phyloP scores from a whole-genome alignment of 208 protist species.

The Crithidia bombi region DNA sequence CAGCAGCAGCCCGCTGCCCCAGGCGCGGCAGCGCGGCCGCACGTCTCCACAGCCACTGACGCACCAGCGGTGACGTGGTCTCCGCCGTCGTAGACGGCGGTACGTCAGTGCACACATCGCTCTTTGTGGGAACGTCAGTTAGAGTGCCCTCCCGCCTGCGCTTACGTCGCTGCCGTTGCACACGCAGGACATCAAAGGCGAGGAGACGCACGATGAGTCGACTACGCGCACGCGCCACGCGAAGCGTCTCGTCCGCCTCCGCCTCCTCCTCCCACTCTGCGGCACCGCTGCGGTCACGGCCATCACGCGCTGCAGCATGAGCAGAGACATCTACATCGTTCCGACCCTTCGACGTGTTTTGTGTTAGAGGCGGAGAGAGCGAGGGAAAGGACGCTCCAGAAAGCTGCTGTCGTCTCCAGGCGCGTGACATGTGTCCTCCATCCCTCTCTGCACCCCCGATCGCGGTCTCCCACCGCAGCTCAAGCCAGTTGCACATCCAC shows the following conservation, averaged over 20 bases:
- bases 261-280: not conserved
- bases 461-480: conserved; percentile 22
- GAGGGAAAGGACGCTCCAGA: not conserved
- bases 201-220: conserved; percentile 22
- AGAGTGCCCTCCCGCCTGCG: not conserved
- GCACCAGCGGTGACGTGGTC: conserved; percentile 4
- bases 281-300: not conserved
- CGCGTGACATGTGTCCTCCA: not conserved
- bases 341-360: not conserved
- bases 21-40: conserved; percentile 26
- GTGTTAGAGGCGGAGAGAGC: not conserved
- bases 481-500: conserved; percentile 33
- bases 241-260: not conserved
- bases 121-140: no score
- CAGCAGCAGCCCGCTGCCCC: not conserved
- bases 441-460: not conserved
- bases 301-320: not conserved
- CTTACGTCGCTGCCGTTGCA: not conserved
- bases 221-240: conserved; percentile 19
- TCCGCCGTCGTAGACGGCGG: no score
- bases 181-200: conserved; percentile 7
- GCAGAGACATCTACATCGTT: not conserved
- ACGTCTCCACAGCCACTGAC: conserved; percentile 31
- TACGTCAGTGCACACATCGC: no score
- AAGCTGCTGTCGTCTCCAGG: no score